Base-by-base conservation (phyloP, 2,329 filamentous ascomycete genomes). In the Chrysoporthe deuterocubensis region DNA sequence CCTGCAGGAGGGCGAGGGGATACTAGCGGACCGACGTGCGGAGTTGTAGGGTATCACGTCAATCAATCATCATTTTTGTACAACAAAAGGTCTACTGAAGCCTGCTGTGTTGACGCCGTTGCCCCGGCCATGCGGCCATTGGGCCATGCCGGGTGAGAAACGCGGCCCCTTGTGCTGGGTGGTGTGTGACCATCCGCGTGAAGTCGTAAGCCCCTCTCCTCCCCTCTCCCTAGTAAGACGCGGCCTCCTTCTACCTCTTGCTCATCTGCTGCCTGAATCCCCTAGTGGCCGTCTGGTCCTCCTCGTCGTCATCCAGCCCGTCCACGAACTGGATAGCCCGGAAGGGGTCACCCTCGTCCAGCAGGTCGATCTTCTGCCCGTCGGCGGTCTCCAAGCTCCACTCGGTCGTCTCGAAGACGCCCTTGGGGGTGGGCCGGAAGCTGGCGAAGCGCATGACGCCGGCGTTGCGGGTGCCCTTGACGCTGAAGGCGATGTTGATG, bases 401-500 rank as follows among this genome's bases (percentile, higher is more conserved):
- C 83, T 94, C 92, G 67, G 90, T 87, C 46, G 96, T 99, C 81
- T 93, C 90, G 79, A 97, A 98, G 83, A 87, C 80, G 48, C 83
- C 84, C 73, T 87, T 86, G 67, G 82, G 73, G 8, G 79, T 80
- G 72, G 86, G 89, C 76, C 96, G 86, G 76, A 87, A 83, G 82
- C 92, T 96, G 73, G 85, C 87, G 79, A 99, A 96, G 75, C 88
- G 87, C 87, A 97, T 96, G 76, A 89, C 84, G 8, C 89, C 96
- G 72, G 84, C 81, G 67, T 81, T 83, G 76, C 85, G 89, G 42
- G 89, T 92, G 52, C 96, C 96, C 81, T 92, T 93, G 40, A 99
- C 96, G 81, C 88, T 85, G 79, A 97, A 98, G 66, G 82, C 82
- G 68, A 99, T 92, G 83, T 98, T 86, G 78, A 99, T 97, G 74